Conservation (phyloP, 805 yeast species). For the Debaryomyces tyrocola region DNA sequence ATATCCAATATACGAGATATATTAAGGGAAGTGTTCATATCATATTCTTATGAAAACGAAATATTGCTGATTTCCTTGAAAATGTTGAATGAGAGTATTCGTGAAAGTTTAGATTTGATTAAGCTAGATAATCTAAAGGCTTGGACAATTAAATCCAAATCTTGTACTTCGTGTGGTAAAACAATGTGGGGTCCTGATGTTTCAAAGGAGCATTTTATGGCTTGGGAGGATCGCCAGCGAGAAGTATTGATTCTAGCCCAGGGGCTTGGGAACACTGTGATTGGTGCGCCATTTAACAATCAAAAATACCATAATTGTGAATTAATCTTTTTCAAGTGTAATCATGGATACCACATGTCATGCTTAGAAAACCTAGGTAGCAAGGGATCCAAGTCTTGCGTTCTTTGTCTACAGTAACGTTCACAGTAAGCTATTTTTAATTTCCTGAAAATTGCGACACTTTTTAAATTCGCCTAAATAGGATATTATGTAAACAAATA, state of each 20-base stretch:
- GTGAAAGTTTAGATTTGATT: slow-evolving; percentile 43
- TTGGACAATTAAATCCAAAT: slow-evolving; percentile 49
- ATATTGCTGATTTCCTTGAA: slow-evolving; percentile 51
- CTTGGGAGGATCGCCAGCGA: slow-evolving; percentile 54
- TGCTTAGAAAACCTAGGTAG: slow-evolving; percentile 51
- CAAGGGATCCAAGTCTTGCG: slow-evolving; percentile 17
- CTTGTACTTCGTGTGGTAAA: slow-evolving; percentile 78
- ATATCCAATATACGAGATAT: slow-evolving; percentile 60
- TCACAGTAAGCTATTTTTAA: background rate
- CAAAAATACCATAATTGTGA: slow-evolving; percentile 23
- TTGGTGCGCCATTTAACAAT: slow-evolving; percentile 4
- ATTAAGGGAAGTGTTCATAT: slow-evolving; percentile 60
- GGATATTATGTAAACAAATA: background rate
- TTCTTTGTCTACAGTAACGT: slow-evolving; percentile 16
- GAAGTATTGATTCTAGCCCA: slow-evolving; percentile 5
- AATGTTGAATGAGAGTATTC: slow-evolving; percentile 58
- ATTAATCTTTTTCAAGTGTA: slow-evolving; percentile 59
- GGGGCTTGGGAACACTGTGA: background rate
- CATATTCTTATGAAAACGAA: slow-evolving; percentile 63
- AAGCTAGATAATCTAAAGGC: slow-evolving; percentile 51
- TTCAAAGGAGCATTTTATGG: slow-evolving; percentile 45
- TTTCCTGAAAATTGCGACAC: background rate
- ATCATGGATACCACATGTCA: slow-evolving; percentile 61
- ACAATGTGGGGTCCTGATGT: slow-evolving; percentile 68
- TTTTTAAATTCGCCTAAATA: background rate